Percentiles rank a stretch among this genome's conserved stretches.
These are phyloP conservation scores for Heliosperma pusillum DNA, from an alignment of 148 eudicot species.

Conservation along the genomic window DNA sequence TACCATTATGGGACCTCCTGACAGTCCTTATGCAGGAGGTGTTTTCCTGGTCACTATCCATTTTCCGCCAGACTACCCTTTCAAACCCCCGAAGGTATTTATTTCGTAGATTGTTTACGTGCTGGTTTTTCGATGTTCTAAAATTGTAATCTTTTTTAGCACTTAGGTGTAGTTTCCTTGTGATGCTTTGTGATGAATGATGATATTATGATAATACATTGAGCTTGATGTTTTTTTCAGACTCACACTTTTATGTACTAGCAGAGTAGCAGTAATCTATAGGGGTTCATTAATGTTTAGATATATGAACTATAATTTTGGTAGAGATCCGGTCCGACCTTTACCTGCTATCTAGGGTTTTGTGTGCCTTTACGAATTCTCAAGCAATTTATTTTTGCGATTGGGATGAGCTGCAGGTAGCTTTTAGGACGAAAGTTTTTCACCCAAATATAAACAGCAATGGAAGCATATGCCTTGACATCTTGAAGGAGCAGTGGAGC, in stretches of 20 bases:
- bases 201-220: no score
- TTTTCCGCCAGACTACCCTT: slow-evolving; percentile 35
- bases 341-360: neutral
- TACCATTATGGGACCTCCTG: slow-evolving; percentile 34
- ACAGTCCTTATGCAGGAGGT: slow-evolving; percentile 37
- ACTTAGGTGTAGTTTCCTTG: no score
- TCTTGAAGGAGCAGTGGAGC: slow-evolving; percentile 52
- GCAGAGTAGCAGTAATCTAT: no score
- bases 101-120: neutral
- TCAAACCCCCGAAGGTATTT: slow-evolving; percentile 33
- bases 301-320: no score
- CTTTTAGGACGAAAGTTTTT: slow-evolving; percentile 44
- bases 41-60: slow-evolving; percentile 31
- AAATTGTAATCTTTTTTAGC: no score
- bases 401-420: slow-evolving; percentile 43
- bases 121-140: no score
- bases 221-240: neutral
- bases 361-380: neutral
- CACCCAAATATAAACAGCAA: slow-evolving; percentile 49
- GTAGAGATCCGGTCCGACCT: no score
- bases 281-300: no score
- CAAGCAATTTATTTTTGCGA: neutral
- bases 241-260: neutral
- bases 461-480: slow-evolving; percentile 45
- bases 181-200: neutral